These are phyloP conservation scores for Backusella australiensis DNA, from an alignment of 192 early-diverging fungal species.

Conservation along the genomic window DNA sequence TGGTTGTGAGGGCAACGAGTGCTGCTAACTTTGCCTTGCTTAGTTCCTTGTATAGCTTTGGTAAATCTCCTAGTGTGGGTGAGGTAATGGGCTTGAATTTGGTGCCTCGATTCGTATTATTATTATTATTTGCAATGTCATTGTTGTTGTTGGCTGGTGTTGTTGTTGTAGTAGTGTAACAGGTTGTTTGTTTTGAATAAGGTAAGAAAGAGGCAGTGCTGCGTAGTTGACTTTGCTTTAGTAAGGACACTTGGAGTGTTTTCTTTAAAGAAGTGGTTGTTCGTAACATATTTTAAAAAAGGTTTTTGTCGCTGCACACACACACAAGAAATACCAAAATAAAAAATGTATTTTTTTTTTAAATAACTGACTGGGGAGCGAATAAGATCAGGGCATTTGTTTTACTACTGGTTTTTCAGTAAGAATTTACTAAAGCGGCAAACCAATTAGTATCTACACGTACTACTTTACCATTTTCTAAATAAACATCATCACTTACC, in stretches of 20 bases:
- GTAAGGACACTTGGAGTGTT: background rate
- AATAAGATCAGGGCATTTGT: background rate
- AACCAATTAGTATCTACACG: too few relatives aligned
- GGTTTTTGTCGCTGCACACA: background rate
- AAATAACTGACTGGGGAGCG: background rate
- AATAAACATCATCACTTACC: too few relatives aligned
- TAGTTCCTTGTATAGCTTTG: slow-evolving; percentile 68
- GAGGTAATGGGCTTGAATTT: slow-evolving; percentile 36
- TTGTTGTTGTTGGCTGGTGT: background rate
- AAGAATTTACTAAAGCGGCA: background rate
- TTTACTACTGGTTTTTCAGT: too few relatives aligned
- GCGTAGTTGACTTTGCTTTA: background rate
- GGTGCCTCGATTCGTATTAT: slow-evolving; percentile 14
- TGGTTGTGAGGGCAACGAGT: slow-evolving; percentile 89
- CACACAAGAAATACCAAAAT: background rate
- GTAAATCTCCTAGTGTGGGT: slow-evolving; percentile 24
- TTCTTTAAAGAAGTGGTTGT: background rate
- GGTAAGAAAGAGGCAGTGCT: background rate
- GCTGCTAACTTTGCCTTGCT: slow-evolving; percentile 85
- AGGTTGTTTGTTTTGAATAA: background rate
- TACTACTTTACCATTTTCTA: too few relatives aligned
- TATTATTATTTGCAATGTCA: background rate
- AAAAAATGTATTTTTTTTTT: background rate
- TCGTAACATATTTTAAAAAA: background rate
- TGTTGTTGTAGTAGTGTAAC: background rate